phyloP scores from a whole-genome alignment of 169 alveolate genomes.

The Neospora caninum region DNA sequence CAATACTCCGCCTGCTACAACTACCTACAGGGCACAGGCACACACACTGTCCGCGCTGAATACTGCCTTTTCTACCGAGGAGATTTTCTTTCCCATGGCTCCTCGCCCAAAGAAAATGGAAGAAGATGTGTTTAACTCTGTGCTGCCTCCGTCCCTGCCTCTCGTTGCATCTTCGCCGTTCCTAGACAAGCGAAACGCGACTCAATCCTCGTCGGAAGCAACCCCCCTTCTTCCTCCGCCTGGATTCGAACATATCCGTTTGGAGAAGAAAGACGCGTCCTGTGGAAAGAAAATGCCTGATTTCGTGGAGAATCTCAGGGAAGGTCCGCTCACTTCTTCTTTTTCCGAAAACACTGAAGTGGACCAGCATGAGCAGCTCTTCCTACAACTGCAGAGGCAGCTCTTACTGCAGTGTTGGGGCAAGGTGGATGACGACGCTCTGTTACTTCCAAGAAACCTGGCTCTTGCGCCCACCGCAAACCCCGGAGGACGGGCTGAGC shows the following conservation, averaged over 20 bases:
- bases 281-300: background rate
- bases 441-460: background rate
- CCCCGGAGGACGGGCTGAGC: background rate
- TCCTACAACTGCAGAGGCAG: slow-evolving; percentile 2
- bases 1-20: background rate
- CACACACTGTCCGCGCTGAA: background rate
- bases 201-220: background rate
- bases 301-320: background rate
- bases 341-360: background rate
- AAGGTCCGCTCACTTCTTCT: background rate
- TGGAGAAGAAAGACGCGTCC: background rate
- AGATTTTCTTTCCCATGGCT: background rate
- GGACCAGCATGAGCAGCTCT: slow-evolving; percentile 3
- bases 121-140: background rate
- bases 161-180: background rate
- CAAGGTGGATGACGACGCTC: background rate
- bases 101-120: background rate
- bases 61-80: background rate
- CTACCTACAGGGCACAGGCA: background rate
- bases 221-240: background rate
- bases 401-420: slow-evolving; percentile 26
- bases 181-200: background rate
- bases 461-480: background rate
- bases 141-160: background rate
- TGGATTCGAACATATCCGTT: slow-evolving; percentile 17